Conservation (phyloP, 306 rosid species). For the Fragaria ananassa region DNA sequence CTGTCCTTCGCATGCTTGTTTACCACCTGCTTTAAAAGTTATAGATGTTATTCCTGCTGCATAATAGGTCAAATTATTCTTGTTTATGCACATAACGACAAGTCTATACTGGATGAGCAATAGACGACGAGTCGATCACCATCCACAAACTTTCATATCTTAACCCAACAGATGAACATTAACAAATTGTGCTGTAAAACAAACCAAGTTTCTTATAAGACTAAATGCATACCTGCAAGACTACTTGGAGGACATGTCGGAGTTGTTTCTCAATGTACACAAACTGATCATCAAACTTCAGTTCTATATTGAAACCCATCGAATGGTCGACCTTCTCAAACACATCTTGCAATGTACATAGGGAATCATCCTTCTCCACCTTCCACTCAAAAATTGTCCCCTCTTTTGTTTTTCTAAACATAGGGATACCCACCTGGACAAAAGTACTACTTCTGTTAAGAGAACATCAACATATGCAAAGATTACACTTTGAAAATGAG, state of each 20-base stretch:
- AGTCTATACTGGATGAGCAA: neutral
- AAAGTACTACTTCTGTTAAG: neutral
- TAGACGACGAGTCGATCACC: no score
- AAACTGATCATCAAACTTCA: constrained; percentile 68
- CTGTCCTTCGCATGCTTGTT: constrained; percentile 55
- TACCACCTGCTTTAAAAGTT: constrained; percentile 43
- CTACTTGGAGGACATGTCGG: constrained; percentile 40
- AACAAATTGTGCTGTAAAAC: neutral
- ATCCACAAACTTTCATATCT: neutral
- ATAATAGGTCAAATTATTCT: neutral
- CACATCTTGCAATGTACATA: constrained; percentile 72
- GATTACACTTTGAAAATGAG: neutral
- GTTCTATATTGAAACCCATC: constrained; percentile 72
- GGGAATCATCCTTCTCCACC: constrained; percentile 65
- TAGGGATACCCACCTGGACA: constrained; percentile 39
- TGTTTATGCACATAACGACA: neutral
- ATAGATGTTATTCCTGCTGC: neutral
- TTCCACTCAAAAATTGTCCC: constrained; percentile 53
- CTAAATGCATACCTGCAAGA: constrained; percentile 39
- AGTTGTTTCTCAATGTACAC: constrained; percentile 50
- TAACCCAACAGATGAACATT: neutral
- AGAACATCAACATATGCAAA: neutral
- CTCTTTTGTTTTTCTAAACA: constrained; percentile 55
- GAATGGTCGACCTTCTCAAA: constrained; percentile 49
- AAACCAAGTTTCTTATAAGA: neutral